Base-by-base conservation (phyloP, 108 stramenopile genomes). In the Chaetoceros tenuissimus region DNA sequence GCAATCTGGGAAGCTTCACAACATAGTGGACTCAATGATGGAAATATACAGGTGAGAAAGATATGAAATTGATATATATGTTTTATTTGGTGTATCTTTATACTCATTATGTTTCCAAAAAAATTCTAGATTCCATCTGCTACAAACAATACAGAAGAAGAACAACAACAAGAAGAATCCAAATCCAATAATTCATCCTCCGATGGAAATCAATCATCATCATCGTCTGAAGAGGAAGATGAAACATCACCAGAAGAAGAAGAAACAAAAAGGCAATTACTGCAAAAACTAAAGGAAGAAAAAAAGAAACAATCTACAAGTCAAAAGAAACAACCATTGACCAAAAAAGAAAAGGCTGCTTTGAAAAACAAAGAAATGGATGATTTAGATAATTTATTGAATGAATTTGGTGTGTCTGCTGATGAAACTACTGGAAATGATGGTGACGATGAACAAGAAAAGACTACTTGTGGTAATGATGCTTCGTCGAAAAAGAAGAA, bases 311-410 rank as follows among this genome's bases (percentile, higher is more conserved):
- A 54, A 31, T 20, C 19, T 10, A 25, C 19, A 18, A 22, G 27
- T 18, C 29, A 20, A 31, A 51, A 46, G 20, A 54, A 54, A 25
- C 49, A 62, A 51, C 40, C n/a, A 18, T 17, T 62, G 51, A 29
- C 51, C 18, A 62, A 62, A 49, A 49, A 51, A 22, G 60, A 62
- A 31, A 62, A 62, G 49, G 21, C 27, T 23, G 60, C 24, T 18
- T 28, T 52, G 17, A 62, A 62, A 51, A 50, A 48, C 26, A 49
- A 48, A 28, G 60, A 62, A 22, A 24, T 62, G 44, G 51, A 62
- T 28, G 60, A 62, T 27, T n/a, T 62, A n/a, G 60, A 62, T 24
- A 31, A 29, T 21, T 28, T 62, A 22, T 51, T 62, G 50, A 62
- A 62, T 30, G 60, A 62, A 48, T 62, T 62, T 31, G 60, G 60